Evolutionary conservation across 2,329 filamentous ascomycete genomes (phyloP).

Genomic region (Sporothrix schenckii): DNA sequence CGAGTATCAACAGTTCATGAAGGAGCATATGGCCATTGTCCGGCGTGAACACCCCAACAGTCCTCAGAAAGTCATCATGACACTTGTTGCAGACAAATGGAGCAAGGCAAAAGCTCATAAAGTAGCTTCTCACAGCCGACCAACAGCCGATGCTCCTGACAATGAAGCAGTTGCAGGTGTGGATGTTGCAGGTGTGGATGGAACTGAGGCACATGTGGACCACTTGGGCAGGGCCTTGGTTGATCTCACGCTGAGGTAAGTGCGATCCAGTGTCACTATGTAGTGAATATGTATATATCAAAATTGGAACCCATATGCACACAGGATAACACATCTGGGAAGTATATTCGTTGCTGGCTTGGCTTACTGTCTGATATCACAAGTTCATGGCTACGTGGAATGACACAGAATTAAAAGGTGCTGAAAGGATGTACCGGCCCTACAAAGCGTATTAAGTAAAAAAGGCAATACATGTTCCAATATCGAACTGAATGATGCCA

Average conservation of each 20-base stretch:
- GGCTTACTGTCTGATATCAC: not conserved
- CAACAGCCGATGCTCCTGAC: constrained; percentile 33
- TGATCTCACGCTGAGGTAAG: constrained; percentile 33
- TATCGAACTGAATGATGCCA: not conserved
- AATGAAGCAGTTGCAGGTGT: constrained; percentile 23
- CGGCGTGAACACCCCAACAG: constrained; percentile 59
- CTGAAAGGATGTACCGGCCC: not conserved
- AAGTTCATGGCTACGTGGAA: not conserved
- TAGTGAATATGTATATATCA: not conserved
- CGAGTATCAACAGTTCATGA: constrained; percentile 60
- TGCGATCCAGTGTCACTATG: not conserved
- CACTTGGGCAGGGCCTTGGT: constrained; percentile 34
- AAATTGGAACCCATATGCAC: not conserved
- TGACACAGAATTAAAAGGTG: not conserved
- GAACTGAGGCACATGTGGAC: constrained; percentile 20
- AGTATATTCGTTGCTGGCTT: not conserved
- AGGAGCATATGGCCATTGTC: constrained; percentile 66
- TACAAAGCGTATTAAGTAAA: not conserved
- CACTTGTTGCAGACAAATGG: constrained; percentile 66
- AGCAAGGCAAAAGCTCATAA: constrained; percentile 47
- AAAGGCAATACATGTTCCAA: not conserved
- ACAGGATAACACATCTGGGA: not conserved
- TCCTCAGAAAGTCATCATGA: constrained; percentile 70
- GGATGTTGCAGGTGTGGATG: constrained; percentile 1
- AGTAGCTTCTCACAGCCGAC: constrained; percentile 32